Evolutionary conservation across 1,284 basidiomycete genomes (phyloP), one percentile per base, ranked within the genome.

Genomic region (Uromyces viciae-fabae): DNA sequence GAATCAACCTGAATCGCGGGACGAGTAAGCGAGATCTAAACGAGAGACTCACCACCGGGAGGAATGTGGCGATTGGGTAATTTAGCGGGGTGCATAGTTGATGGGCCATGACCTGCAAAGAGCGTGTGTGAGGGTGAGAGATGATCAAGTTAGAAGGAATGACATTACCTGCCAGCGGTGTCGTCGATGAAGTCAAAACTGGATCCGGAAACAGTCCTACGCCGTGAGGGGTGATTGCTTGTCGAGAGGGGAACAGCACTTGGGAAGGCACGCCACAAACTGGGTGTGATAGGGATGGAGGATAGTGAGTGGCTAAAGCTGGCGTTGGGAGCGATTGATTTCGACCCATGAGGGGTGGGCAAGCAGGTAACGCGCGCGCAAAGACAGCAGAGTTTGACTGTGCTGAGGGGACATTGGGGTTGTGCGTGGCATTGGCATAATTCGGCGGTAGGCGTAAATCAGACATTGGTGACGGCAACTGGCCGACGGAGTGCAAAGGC

Each of bases 401-500:
- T 15, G 49, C 43, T 38, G 49, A 72, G 36, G 46, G 43, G 17
- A 49, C 54, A 0, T 56, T 43, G 0, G 49, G 36, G 43, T 8
- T 36, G 31, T 72, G 25, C 22, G 69, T 33, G 1, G 31, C 49
- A 54, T 11, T 54, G 25, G 69, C 46, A 49, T 56, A 72, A 8
- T 22, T 56, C 4, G 69, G 33, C 31, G 69, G 38, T 4, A 72
- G 46, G 69, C 19, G 69, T 49, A 72, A 56, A 49, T 43, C 69
- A 8, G 69, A 72, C 69, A 72, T 54, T 17, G 69, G 54, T 22
- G 69, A 72, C 36, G 69, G 38, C 22, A 72, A 36, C 49, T 49
- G 43, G 43, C 33, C 49, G 2, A 46, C 9, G 31, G 69, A 28
- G 46, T 72, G 31, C 14, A n/a, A n/a, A 33, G 28, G 19, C 22